Evolutionary conservation across 148 eudicot species (phyloP), one percentile per base, ranked within the genome.

Genomic region (Rhododendron kiyosumense): DNA sequence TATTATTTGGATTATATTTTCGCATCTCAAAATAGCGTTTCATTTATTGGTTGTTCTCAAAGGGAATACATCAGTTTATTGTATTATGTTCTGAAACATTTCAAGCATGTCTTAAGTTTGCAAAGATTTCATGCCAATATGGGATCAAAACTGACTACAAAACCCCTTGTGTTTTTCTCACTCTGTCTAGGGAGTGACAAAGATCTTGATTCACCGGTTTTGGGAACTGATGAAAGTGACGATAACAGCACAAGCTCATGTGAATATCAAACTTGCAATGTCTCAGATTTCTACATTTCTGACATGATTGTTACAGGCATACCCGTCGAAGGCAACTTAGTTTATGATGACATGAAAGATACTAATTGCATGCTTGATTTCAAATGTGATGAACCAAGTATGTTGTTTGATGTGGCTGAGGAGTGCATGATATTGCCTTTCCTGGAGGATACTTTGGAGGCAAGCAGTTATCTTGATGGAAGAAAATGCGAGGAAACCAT

Each of bases 281-380:
- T 89, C 59, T 91, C 96, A 73, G 98, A 95, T 91, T 92, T 97
- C 89, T 93, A 86, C 86, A 87, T 97, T 86, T 92, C 95, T 75
- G 96, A 93, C 89, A 89, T 94, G 94, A 90, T 91, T 90, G 88
- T 96, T 88, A 90, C 96, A 86, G 95, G 92, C 83, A 74, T 90
- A 88, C 91, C 93, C 34, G 85, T 86, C 77, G 93, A 91, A 86
- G 91, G 88, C 84, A 87, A 87, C 86, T 88, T 90, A 73, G 26
- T 88, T 63, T 90, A 88, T 89, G 91, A 89, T 45, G 91, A 90
- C 81, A 85, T 83, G 85, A 83, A 88, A 81, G 94, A 90, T 85
- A 84, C 86, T 3, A 77, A 78, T 32, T 87, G 87, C 86, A 86
- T 92, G 71, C 92, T 92, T 87, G 94, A 93, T 85, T 94, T 92